Conservation (phyloP, 768 basidiomycete species). For the Hypholoma sublateritium region DNA sequence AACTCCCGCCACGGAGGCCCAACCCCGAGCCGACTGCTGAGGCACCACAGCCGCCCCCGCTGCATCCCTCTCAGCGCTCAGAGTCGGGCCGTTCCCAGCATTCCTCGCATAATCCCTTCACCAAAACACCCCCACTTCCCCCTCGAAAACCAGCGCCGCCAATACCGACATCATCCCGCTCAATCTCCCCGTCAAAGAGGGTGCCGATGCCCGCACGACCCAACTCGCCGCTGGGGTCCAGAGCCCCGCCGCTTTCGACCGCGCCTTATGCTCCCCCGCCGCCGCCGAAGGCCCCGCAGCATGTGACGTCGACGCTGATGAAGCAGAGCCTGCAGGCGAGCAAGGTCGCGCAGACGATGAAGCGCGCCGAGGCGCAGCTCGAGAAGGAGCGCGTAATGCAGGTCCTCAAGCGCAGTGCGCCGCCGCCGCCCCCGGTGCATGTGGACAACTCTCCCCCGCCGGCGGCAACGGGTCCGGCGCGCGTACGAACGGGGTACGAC, state of each 20-base stretch:
- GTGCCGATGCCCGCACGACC: conserved; percentile 8
- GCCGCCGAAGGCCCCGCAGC: conserved; percentile 40
- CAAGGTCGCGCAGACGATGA: conserved; percentile 68
- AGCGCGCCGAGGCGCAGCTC: conserved; percentile 64
- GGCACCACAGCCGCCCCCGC: conserved; percentile 2
- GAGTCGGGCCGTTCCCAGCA: conserved; percentile 4
- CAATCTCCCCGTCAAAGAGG: conserved; percentile 17
- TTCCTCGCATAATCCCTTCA: conserved; percentile 25
- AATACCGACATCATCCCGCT: conserved; percentile 8
- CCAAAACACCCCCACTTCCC: conserved; percentile 44
- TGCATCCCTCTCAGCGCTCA: conserved; percentile 3
- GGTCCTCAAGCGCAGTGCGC: conserved; percentile 64
- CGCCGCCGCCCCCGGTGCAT: conserved; percentile 1
- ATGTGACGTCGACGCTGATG: conserved; percentile 66
- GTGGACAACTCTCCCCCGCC: not conserved
- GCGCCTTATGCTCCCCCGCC: conserved; percentile 10
- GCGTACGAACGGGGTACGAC: not conserved
- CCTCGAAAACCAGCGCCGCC: conserved; percentile 42
- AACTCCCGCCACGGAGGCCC: not conserved
- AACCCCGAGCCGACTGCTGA: not conserved
- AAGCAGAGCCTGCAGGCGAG: conserved; percentile 73
- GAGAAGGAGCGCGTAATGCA: conserved; percentile 71
- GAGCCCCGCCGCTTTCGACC: conserved; percentile 11
- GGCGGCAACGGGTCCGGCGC: not conserved
- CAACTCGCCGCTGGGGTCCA: not conserved